A percentile compares a stretch with the other conserved stretches of the same genome.
Conservation (phyloP, 129 eudicot genomes). For the Tagetes patula region DNA sequence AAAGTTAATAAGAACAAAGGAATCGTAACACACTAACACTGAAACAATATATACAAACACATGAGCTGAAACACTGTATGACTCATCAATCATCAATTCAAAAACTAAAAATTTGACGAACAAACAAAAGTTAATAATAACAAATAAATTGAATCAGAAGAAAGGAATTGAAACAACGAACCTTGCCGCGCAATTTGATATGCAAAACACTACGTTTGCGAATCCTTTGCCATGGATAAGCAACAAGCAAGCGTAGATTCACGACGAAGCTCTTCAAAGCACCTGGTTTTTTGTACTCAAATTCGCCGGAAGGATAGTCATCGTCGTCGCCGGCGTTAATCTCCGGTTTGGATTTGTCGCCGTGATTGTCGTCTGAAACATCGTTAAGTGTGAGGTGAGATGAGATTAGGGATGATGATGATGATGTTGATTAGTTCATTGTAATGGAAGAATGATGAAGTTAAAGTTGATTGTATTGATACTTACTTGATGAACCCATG, state of each 20-base stretch:
- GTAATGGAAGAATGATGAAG: neutral
- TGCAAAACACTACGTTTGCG: constrained; percentile 71
- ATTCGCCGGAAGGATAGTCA: constrained; percentile 73
- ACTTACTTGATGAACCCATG: constrained; percentile 23
- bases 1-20: neutral
- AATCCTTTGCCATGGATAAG: constrained; percentile 76
- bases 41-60: neutral
- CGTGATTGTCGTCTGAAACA: constrained; percentile 14
- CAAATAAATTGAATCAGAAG: neutral
- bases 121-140: neutral
- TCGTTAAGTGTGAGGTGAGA: constrained; percentile 9
- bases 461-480: neutral
- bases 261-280: constrained; percentile 63
- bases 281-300: constrained; percentile 44
- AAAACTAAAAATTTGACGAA: neutral
- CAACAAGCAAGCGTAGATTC: constrained; percentile 61
- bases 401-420: neutral
- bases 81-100: neutral
- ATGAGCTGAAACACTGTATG: neutral
- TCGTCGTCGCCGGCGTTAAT: constrained; percentile 28
- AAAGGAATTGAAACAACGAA: constrained; percentile 14
- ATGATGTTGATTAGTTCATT: neutral
- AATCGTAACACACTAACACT: too few relatives aligned
- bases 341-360: constrained; percentile 20
- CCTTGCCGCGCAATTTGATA: constrained; percentile 89